Evolutionary conservation across 768 basidiomycete species (phyloP).

Genomic region (Kwoniella sp.): DNA sequence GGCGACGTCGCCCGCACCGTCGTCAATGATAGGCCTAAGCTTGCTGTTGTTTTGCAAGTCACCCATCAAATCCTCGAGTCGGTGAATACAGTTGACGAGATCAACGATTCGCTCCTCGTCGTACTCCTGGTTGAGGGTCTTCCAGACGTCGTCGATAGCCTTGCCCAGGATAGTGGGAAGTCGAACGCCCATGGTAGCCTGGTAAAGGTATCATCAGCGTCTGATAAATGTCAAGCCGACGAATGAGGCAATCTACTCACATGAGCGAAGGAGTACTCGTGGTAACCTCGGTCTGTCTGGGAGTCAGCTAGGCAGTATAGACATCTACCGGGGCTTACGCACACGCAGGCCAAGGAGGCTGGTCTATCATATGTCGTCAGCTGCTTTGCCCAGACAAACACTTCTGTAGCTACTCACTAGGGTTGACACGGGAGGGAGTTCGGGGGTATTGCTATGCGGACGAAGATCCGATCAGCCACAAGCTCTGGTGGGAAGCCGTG

Average conservation of each 20-base stretch:
- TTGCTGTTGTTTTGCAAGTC: slow-evolving; percentile 78
- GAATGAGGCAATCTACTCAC: slow-evolving; percentile 52
- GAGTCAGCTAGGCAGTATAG: not conserved
- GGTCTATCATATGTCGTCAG: slow-evolving; percentile 44
- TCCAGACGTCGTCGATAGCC: slow-evolving; percentile 84
- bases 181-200: slow-evolving; percentile 94
- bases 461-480: not conserved
- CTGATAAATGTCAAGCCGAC: slow-evolving; percentile 77
- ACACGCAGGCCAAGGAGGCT: slow-evolving; percentile 53
- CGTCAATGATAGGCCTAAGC: slow-evolving; percentile 81
- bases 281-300: slow-evolving; percentile 50
- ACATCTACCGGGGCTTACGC: slow-evolving; percentile 1
- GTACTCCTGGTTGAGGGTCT: slow-evolving; percentile 76
- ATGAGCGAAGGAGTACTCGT: slow-evolving; percentile 52
- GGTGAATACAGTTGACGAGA: slow-evolving; percentile 75
- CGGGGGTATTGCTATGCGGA: slow-evolving; percentile 41
- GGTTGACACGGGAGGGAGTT: slow-evolving; percentile 52
- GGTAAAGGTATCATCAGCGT: slow-evolving; percentile 40
- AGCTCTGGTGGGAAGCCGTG: too few relatives aligned
- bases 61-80: slow-evolving; percentile 84
- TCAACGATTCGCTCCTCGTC: slow-evolving; percentile 79
- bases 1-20: slow-evolving; percentile 83
- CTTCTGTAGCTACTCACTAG: slow-evolving; percentile 32
- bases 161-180: slow-evolving; percentile 93
- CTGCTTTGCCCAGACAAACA: not conserved